These are phyloP conservation scores for Neurospora terricola DNA, from an alignment of 495 filamentous ascomycete genomes.

Conservation along the genomic window DNA sequence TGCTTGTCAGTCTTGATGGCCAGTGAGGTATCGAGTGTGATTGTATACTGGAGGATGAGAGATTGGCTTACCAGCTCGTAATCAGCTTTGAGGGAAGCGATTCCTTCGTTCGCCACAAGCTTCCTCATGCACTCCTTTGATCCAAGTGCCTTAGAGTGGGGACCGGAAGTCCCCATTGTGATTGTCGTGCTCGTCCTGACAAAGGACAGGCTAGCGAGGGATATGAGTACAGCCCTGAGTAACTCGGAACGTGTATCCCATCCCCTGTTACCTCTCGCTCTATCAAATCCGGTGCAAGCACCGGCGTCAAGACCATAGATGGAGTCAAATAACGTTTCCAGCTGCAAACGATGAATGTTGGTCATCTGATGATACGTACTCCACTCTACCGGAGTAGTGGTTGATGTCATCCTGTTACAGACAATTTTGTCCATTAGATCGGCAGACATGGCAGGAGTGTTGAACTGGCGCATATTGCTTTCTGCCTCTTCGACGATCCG, in stretches of 20 bases:
- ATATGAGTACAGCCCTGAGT: background rate
- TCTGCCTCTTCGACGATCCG: fast-evolving
- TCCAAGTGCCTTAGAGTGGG: too few relatives aligned
- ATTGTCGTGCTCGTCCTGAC: background rate
- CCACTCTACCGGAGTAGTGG: background rate
- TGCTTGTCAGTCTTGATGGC: background rate
- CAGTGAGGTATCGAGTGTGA: background rate
- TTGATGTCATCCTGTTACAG: too few relatives aligned
- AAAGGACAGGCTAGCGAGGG: background rate
- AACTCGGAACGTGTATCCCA: too few relatives aligned
- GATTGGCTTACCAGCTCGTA: background rate
- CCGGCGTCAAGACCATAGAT: background rate
- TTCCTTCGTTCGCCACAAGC: background rate
- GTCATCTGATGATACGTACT: background rate
- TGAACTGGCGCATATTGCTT: background rate
- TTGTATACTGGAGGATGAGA: too few relatives aligned
- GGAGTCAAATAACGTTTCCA: background rate
- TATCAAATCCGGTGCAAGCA: too few relatives aligned
- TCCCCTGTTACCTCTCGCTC: too few relatives aligned
- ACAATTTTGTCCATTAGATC: background rate
- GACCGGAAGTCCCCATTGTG: background rate
- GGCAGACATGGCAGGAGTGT: background rate
- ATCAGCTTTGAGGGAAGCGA: background rate
- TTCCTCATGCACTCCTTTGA: too few relatives aligned
- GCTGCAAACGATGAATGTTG: background rate